Evolutionary conservation across 2,329 filamentous ascomycete genomes (phyloP), one percentile per base, ranked within the genome.

Genomic region (Alternaria burnsii): DNA sequence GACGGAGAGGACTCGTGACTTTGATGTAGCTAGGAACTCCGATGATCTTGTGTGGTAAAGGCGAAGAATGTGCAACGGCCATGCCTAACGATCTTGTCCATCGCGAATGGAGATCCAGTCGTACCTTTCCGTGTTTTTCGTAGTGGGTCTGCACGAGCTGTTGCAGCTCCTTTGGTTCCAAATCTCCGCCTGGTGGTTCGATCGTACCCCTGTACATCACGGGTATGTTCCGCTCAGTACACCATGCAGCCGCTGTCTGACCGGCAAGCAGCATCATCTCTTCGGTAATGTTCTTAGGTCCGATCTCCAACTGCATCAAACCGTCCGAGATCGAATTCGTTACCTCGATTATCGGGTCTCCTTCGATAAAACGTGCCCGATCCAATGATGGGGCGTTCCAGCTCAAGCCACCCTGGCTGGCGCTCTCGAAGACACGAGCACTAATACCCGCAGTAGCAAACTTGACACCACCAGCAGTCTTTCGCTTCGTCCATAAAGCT

Each of bases 1-100:
- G 82, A 52, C 88, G 84, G 22, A 90, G 79, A 1, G 88, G 88
- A 68, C 84, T 88, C 0, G 87, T 89, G 52, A 83, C 82, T 75
- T 86, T 88, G 59, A 83, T 75, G 68, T 89, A 89, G 26, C 80
- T 72, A 28, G 82, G 75, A 28, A 86, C 75, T 36, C 85, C 86
- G 3, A 89, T 76, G 8, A 82, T 73, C 5, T 76, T 73, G 67
- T 89, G 86, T 14, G 75, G 78, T 20, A 84, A 61, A 1, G 86
- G 85, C 3, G 70, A 76, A 2, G 81, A 82, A 34, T 82, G 79
- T 16, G 83, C 76, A 14, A 82, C 76, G 1, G 80, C 79, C 58
- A 65, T 77, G 63, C 81, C 84, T 10, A 78, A 59, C 3, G 78
- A 69, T 5, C 76, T 71, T 9, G 82, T 71, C 55, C 83, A 84